Evolutionary conservation across 176 grass and related monocot species (phyloP).

Genomic region (Otatea glauca): DNA sequence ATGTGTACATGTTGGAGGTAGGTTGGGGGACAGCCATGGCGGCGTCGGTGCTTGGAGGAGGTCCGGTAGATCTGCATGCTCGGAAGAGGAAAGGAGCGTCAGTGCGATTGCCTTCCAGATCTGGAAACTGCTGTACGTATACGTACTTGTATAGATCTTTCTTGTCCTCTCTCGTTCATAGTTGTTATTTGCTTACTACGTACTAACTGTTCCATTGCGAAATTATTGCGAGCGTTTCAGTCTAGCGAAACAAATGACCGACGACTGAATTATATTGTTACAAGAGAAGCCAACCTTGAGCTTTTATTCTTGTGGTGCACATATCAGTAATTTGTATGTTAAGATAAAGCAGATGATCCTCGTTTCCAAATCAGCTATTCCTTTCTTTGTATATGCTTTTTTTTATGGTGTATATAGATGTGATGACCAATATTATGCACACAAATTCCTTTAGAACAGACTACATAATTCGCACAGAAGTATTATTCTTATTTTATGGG

Average conservation of each 20-base stretch:
- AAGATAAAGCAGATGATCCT: neutral
- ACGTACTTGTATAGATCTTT: conserved; percentile 41
- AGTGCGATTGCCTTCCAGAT: conserved; percentile 44
- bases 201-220: neutral
- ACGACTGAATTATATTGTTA: neutral
- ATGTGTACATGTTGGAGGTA: conserved; percentile 37
- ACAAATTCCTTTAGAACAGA: neutral
- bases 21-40: conserved; percentile 31
- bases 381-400: neutral
- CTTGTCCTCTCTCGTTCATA: neutral
- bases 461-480: neutral
- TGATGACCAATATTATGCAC: neutral
- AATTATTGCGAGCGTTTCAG: neutral
- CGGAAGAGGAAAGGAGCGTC: conserved; percentile 16
- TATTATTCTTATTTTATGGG: neutral
- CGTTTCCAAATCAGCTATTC: neutral
- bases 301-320: neutral
- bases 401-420: neutral
- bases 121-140: conserved; percentile 41
- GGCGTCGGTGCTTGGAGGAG: neutral
- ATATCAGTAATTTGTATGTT: neutral
- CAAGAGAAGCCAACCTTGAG: neutral
- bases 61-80: conserved; percentile 47
- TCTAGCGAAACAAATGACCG: neutral
- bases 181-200: neutral